phyloP scores from a whole-genome alignment of 2,329 filamentous ascomycete species.

The Colletotrichum incanum region DNA sequence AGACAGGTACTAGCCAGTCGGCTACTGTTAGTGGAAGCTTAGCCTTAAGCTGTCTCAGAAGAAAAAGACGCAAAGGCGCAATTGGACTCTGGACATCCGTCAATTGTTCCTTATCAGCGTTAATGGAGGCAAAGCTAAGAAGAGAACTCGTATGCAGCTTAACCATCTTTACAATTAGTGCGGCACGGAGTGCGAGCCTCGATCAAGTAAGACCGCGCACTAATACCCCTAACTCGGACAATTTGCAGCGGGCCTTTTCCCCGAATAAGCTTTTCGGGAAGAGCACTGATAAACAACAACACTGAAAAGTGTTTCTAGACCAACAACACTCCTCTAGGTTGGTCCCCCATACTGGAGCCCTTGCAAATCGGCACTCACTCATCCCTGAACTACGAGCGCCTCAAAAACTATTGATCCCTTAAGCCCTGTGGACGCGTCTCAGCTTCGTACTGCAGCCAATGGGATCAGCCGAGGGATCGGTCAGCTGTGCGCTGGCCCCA shows the following conservation, averaged over 20 bases:
- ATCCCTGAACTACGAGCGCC: neutral
- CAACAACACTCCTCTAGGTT: neutral
- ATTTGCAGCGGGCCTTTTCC: neutral
- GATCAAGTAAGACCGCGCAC: neutral
- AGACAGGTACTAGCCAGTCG: neutral
- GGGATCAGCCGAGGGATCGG: too few relatives aligned
- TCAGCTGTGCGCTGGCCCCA: neutral
- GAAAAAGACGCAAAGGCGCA: neutral
- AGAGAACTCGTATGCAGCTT: neutral
- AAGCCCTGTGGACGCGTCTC: neutral
- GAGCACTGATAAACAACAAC: neutral
- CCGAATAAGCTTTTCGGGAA: neutral
- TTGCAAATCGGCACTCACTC: neutral
- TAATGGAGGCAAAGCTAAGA: neutral
- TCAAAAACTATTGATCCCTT: neutral
- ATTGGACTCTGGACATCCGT: neutral
- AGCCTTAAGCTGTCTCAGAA: neutral
- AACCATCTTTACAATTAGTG: neutral
- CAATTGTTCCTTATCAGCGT: too few relatives aligned
- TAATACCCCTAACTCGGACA: neutral
- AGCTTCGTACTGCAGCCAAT: neutral
- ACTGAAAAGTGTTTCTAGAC: too few relatives aligned
- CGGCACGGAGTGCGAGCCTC: conserved; percentile 1
- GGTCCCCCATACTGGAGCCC: neutral
- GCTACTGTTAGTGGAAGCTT: neutral